phyloP scores from a whole-genome alignment of 495 filamentous ascomycete species.

The Neurospora sp. region DNA sequence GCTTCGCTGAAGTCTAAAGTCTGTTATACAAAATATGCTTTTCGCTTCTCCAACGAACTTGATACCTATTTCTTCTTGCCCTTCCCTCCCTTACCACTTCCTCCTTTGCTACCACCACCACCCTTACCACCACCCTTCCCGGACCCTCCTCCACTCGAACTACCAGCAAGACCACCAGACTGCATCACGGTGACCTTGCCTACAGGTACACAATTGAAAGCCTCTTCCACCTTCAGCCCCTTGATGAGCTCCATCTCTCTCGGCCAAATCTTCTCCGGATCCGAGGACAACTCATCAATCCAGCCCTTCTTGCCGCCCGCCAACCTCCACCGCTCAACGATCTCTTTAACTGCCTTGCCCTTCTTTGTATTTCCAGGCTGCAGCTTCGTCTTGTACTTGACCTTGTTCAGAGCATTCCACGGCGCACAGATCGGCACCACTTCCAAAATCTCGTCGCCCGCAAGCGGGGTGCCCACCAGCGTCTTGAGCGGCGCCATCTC shows the following conservation, averaged over 20 bases:
- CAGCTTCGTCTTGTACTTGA: slow-evolving; percentile 86
- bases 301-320: slow-evolving; percentile 46
- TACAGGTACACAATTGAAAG: slow-evolving; percentile 72
- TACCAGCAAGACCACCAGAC: slow-evolving; percentile 39
- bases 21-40: background rate
- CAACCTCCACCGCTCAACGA: slow-evolving; percentile 64
- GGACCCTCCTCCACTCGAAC: slow-evolving; percentile 30
- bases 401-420: slow-evolving; percentile 65
- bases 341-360: slow-evolving; percentile 88
- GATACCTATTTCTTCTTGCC: slow-evolving; percentile 2
- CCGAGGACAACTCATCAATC: slow-evolving; percentile 46
- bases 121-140: slow-evolving; percentile 31
- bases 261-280: slow-evolving; percentile 69
- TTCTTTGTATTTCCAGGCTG: slow-evolving; percentile 88
- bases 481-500: slow-evolving; percentile 58
- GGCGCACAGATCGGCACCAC: slow-evolving; percentile 87
- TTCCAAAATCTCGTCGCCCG: slow-evolving; percentile 81
- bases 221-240: slow-evolving; percentile 69
- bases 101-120: slow-evolving; percentile 9
- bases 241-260: slow-evolving; percentile 74
- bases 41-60: background rate
- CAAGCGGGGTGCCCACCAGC: slow-evolving; percentile 65
- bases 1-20: background rate
- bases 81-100: slow-evolving; percentile 9
- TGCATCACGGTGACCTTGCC: slow-evolving; percentile 78